These are phyloP conservation scores for Wickerhamomyces xylosicus DNA, from an alignment of 805 yeast species.

Conservation along the genomic window DNA sequence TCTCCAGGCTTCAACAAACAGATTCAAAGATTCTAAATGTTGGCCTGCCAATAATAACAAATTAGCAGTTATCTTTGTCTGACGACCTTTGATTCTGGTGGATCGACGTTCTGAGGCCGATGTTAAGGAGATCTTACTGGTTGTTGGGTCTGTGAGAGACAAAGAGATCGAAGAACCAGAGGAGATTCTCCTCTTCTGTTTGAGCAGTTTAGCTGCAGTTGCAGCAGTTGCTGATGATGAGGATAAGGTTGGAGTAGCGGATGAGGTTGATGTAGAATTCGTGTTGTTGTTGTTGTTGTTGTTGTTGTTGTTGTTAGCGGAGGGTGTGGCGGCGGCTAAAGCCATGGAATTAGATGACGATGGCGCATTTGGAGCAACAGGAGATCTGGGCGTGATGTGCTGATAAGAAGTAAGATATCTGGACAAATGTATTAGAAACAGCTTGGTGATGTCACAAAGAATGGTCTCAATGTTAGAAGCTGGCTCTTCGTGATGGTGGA, in stretches of 20 bases:
- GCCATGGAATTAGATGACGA: neutral
- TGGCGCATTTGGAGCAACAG: constrained; percentile 19
- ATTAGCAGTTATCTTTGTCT: constrained; percentile 64
- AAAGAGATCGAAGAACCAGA: constrained; percentile 16
- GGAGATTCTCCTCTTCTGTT: constrained; percentile 30
- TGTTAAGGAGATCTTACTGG: constrained; percentile 23
- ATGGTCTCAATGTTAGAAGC: constrained; percentile 41
- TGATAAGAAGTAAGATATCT: constrained; percentile 63
- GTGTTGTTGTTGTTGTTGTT: no score
- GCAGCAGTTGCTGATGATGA: constrained; percentile 47
- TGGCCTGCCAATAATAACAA: constrained; percentile 77
- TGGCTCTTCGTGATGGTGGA: constrained; percentile 2
- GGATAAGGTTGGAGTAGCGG: neutral
- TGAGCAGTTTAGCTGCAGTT: constrained; percentile 28
- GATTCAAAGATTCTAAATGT: constrained; percentile 55
- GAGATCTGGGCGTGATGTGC: constrained; percentile 76
- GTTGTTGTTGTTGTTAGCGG: neutral
- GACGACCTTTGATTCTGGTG: constrained; percentile 57
- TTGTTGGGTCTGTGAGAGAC: constrained; percentile 21
- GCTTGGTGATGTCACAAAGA: constrained; percentile 61
- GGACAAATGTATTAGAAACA: constrained; percentile 54
- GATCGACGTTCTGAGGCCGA: constrained; percentile 25
- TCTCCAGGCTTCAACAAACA: constrained; percentile 64
- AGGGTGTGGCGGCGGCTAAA: neutral
- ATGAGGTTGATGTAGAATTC: no score